Percentiles rank a stretch among this genome's conserved stretches.
phyloP scores from a whole-genome alignment of 495 filamentous ascomycete species.

The Penicillium lagena region DNA sequence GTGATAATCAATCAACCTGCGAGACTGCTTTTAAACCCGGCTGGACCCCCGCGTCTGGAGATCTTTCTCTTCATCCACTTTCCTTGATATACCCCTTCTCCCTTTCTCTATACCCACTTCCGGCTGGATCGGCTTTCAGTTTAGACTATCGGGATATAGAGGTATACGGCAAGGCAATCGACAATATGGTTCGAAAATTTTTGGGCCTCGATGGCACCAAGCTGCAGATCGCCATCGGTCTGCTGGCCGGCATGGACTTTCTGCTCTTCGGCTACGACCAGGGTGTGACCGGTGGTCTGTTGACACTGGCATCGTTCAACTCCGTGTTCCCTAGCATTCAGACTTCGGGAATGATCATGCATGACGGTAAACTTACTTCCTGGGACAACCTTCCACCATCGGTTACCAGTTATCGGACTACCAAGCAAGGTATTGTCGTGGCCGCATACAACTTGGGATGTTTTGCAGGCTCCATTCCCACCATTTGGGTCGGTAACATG shows the following conservation, averaged over 20 bases:
- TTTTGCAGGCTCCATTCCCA: slow-evolving; percentile 54
- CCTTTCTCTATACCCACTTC: background rate
- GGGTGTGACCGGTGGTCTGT: slow-evolving; percentile 55
- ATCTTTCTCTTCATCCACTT: background rate
- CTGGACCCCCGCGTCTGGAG: slow-evolving; percentile 7
- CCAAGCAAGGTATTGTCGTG: slow-evolving; percentile 56
- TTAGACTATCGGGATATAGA: background rate
- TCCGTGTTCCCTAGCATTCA: slow-evolving; percentile 52
- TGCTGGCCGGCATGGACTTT: slow-evolving; percentile 68
- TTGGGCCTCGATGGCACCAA: slow-evolving; percentile 60
- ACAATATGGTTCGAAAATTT: slow-evolving; percentile 33
- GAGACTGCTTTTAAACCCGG: slow-evolving; percentile 12
- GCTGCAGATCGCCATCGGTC: slow-evolving; percentile 61
- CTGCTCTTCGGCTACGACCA: slow-evolving; percentile 54
- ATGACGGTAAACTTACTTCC: slow-evolving; percentile 6
- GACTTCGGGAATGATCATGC: slow-evolving; percentile 14
- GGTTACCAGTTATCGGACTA: slow-evolving; percentile 39
- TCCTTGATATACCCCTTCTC: background rate
- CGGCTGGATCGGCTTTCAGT: background rate
- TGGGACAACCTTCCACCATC: slow-evolving; percentile 9
- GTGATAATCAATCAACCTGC: background rate
- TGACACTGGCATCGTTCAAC: slow-evolving; percentile 48
- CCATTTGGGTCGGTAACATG: slow-evolving; percentile 52
- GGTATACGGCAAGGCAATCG: background rate
- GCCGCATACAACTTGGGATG: slow-evolving; percentile 62